Conservation (phyloP, 2,329 filamentous ascomycete genomes). For the Colletotrichum cereale region DNA sequence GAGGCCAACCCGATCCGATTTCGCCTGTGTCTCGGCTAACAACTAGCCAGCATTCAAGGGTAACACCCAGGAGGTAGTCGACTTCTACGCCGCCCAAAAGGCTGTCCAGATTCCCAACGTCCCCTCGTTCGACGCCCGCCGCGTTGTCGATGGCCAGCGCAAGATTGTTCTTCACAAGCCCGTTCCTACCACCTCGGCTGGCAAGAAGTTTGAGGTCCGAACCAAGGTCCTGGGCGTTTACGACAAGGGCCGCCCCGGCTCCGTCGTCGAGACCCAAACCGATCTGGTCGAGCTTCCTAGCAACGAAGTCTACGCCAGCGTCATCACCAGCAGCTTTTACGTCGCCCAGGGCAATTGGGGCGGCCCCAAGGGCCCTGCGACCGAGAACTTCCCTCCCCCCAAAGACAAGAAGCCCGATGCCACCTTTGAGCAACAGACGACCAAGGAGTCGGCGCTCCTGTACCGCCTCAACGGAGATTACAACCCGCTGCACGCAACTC, state of each 20-base stretch:
- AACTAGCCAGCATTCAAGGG: conserved; percentile 76
- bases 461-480: conserved; percentile 94
- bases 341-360: conserved; percentile 87
- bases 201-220: conserved; percentile 80
- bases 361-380: conserved; percentile 88
- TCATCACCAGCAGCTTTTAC: conserved; percentile 80
- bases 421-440: conserved; percentile 78
- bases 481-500: conserved; percentile 90
- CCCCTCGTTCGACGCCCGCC: conserved; percentile 79
- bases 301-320: conserved; percentile 78
- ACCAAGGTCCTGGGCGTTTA: conserved; percentile 87
- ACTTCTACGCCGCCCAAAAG: conserved; percentile 83
- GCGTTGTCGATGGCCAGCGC: conserved; percentile 87
- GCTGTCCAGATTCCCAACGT: conserved; percentile 78
- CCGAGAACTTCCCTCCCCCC: conserved; percentile 82
- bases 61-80: conserved; percentile 79
- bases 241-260: conserved; percentile 88
- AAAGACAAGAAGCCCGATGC: conserved; percentile 78
- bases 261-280: conserved; percentile 84
- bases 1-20: conserved; percentile 48
- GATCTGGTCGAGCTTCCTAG: conserved; percentile 78
- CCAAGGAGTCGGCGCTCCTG: conserved; percentile 77
- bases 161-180: conserved; percentile 82
- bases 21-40: conserved; percentile 21
- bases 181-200: conserved; percentile 78